Conservation (phyloP, 83 land plant genomes). For the Diphasiastrum complanatum region DNA sequence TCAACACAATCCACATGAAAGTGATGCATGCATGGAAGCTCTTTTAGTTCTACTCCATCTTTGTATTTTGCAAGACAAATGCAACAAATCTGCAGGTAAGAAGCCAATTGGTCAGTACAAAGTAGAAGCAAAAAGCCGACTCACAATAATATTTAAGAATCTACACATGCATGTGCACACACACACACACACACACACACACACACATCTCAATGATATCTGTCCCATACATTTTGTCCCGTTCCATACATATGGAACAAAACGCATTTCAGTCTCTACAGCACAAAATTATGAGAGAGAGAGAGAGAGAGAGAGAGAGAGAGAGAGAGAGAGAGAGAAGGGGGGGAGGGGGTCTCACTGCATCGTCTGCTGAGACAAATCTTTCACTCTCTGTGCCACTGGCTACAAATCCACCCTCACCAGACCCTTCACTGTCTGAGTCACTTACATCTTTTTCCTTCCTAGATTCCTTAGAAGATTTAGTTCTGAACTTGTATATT, state of each 20-base stretch:
- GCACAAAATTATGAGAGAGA: no score
- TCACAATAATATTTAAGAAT: not conserved
- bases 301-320: no score
- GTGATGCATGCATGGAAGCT: constrained; percentile 16
- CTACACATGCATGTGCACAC: not conserved
- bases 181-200: not conserved
- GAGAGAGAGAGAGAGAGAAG: not conserved
- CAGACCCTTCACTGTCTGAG: constrained; percentile 12
- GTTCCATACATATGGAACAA: not conserved
- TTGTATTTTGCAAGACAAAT: constrained; percentile 17
- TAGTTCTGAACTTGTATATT: constrained; percentile 16
- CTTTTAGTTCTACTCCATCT: constrained; percentile 16
- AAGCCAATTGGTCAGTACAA: not conserved
- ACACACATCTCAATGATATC: not conserved
- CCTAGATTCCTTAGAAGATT: not conserved
- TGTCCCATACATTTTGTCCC: not conserved
- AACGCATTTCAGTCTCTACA: not conserved
- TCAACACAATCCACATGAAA: constrained; percentile 39
- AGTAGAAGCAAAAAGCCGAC: not conserved
- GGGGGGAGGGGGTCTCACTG: constrained; percentile 3
- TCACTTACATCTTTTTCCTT: constrained; percentile 9
- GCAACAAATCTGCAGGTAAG: constrained; percentile 11
- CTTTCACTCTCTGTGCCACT: constrained; percentile 20
- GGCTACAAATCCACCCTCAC: constrained; percentile 17
- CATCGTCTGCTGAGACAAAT: constrained; percentile 19